Evolutionary conservation across 2,329 filamentous ascomycete genomes (phyloP).

Genomic region (Phaeoacremonium minimum): DNA sequence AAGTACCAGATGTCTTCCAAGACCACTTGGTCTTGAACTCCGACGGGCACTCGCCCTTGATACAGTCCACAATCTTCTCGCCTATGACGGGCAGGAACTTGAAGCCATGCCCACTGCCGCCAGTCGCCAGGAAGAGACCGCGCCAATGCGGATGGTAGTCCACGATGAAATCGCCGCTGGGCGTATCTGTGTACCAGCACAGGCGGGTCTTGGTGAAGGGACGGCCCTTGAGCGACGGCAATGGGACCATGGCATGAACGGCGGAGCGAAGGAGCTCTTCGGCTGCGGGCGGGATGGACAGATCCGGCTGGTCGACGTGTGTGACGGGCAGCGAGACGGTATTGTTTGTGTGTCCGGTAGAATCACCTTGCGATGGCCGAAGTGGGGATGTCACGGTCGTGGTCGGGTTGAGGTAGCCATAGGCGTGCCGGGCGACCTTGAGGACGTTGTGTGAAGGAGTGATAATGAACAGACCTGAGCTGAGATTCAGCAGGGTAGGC

Average conservation of each 20-base stretch:
- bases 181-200: conserved; percentile 76
- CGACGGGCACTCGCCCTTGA: conserved; percentile 38
- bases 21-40: conserved; percentile 56
- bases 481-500: conserved; percentile 71
- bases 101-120: conserved; percentile 62
- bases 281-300: conserved; percentile 55
- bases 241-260: conserved; percentile 56
- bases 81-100: conserved; percentile 67
- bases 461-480: conserved; percentile 69
- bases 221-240: conserved; percentile 48
- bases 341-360: conserved; percentile 3
- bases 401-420: conserved; percentile 59
- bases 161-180: conserved; percentile 66
- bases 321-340: conserved; percentile 37
- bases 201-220: conserved; percentile 59
- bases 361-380: too few species aligned
- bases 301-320: conserved; percentile 40
- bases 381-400: conserved; percentile 12
- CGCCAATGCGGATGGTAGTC: conserved; percentile 61
- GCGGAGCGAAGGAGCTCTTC: conserved; percentile 57
- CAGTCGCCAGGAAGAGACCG: conserved; percentile 57
- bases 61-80: conserved; percentile 53
- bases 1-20: conserved; percentile 51
- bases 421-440: conserved; percentile 67
- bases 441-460: conserved; percentile 59